A percentile compares a stretch with the other conserved stretches of the same genome.
These are phyloP conservation scores for Hanseniaspora occidentalis DNA, from an alignment of 805 yeast genomes.

Conservation along the genomic window DNA sequence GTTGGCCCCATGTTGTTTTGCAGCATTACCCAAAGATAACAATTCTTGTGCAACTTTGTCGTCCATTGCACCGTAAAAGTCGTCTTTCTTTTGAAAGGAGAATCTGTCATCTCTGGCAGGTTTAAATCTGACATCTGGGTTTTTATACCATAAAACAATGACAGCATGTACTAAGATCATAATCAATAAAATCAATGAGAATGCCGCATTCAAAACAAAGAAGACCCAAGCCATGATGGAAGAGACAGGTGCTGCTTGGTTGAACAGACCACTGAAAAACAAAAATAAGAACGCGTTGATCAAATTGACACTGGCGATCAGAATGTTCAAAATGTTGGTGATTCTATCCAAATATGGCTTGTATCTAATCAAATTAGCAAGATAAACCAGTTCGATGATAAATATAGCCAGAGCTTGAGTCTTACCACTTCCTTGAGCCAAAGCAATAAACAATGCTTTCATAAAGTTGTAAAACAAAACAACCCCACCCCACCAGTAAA, in stretches of 20 bases:
- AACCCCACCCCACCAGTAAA: constrained; percentile 74
- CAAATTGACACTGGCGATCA: constrained; percentile 59
- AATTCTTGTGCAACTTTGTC: constrained; percentile 36
- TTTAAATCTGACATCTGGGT: constrained; percentile 79
- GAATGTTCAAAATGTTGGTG: constrained; percentile 65
- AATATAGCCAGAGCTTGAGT: constrained; percentile 70
- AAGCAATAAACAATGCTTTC: constrained; percentile 62
- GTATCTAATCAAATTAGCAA: constrained; percentile 46
- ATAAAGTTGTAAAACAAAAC: constrained; percentile 46
- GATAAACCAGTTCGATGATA: constrained; percentile 60
- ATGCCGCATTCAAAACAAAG: constrained; percentile 82
- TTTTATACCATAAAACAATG: constrained; percentile 58
- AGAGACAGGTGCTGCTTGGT: constrained; percentile 65
- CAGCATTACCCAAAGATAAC: constrained; percentile 68
- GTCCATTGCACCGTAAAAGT: constrained; percentile 22
- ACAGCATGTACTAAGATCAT: constrained; percentile 54
- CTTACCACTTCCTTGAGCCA: constrained; percentile 72
- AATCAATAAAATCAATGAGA: constrained; percentile 60
- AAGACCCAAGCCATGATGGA: constrained; percentile 89
- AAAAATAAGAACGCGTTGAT: constrained; percentile 74
- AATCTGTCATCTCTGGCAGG: constrained; percentile 89
- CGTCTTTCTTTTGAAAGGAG: constrained; percentile 53
- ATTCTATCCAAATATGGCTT: constrained; percentile 74
- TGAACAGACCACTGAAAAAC: constrained; percentile 75
- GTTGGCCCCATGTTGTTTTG: constrained; percentile 62